A percentile compares a stretch with the other conserved stretches of the same genome.
phyloP scores from a whole-genome alignment of 192 early-diverging fungal genomes.

The Entomortierella chlamydospora region DNA sequence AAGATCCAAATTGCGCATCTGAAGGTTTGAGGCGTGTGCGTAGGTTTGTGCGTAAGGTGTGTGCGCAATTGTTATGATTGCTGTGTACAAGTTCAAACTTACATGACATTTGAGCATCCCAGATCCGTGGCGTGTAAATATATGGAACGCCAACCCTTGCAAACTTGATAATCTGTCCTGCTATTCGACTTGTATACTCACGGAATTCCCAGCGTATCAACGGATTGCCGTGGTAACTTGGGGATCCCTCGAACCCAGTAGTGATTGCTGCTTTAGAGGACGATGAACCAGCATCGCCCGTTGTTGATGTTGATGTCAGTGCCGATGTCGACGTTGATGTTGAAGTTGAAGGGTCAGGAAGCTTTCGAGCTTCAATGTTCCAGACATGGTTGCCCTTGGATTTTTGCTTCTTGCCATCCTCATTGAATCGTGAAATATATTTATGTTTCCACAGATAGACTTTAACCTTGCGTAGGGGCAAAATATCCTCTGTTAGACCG shows the following conservation, averaged over 20 bases:
- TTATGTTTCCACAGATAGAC: constrained; percentile 78
- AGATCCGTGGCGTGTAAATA: constrained; percentile 75
- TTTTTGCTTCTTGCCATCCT: constrained; percentile 83
- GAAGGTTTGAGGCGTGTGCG: too few relatives aligned
- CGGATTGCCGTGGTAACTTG: not conserved
- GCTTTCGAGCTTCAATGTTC: constrained; percentile 85
- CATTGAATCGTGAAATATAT: constrained; percentile 85
- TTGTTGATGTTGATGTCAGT: constrained; percentile 24
- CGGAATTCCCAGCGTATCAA: constrained; percentile 73
- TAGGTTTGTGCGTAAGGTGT: not conserved
- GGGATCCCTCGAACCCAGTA: not conserved
- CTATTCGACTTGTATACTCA: constrained; percentile 78
- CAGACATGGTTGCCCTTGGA: constrained; percentile 84
- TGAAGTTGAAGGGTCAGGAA: constrained; percentile 30
- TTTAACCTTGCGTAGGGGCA: constrained; percentile 75
- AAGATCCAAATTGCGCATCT: too few relatives aligned
- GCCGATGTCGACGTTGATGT: constrained; percentile 4
- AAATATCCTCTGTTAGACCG: constrained; percentile 71
- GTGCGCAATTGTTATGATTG: not conserved
- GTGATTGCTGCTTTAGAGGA: not conserved
- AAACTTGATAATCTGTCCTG: constrained; percentile 70
- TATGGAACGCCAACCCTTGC: constrained; percentile 71
- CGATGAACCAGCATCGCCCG: constrained; percentile 8
- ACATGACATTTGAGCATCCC: constrained; percentile 79
- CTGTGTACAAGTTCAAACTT: constrained; percentile 17